These are phyloP conservation scores for Sparassis latifolia DNA, from an alignment of 1,284 basidiomycete species.

Conservation along the genomic window DNA sequence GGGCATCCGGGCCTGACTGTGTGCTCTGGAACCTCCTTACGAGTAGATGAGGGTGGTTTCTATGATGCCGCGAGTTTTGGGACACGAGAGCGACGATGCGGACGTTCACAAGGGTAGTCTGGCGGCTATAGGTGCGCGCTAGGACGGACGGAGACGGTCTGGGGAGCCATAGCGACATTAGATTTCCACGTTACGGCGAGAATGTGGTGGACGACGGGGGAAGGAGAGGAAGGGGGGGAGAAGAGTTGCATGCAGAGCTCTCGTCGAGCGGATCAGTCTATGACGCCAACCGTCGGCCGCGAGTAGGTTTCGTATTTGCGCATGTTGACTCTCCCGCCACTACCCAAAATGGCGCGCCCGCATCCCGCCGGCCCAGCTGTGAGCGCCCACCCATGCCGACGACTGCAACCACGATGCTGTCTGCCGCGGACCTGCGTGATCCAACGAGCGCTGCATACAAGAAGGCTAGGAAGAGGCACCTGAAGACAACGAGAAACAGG, in stretches of 20 bases:
- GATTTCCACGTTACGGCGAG: background rate
- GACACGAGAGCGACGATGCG: conserved; percentile 25
- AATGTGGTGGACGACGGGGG: background rate
- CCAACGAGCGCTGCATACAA: conserved; percentile 50
- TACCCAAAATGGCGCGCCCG: background rate
- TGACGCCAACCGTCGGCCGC: conserved; percentile 5
- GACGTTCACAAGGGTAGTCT: conserved; percentile 15
- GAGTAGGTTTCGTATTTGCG: conserved; percentile 1
- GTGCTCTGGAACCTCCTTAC: conserved; percentile 20
- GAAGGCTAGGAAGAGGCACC: conserved; percentile 52
- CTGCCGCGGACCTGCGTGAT: conserved; percentile 25
- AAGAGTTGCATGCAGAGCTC: background rate
- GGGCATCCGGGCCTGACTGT: conserved; percentile 14
- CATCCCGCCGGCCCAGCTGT: background rate
- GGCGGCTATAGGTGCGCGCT: conserved; percentile 29
- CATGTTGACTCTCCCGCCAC: background rate
- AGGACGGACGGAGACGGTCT: conserved; percentile 35
- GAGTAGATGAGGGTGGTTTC: conserved; percentile 1
- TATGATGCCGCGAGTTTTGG: conserved; percentile 5
- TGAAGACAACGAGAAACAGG: conserved; percentile 55
- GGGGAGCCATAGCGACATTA: conserved; percentile 31
- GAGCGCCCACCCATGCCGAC: conserved; percentile 4
- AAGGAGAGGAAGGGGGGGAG: background rate
- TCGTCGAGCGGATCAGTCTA: background rate
- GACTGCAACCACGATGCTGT: conserved; percentile 1